phyloP scores from a whole-genome alignment of 768 basidiomycete genomes.

The Coprinopsis sp. region DNA sequence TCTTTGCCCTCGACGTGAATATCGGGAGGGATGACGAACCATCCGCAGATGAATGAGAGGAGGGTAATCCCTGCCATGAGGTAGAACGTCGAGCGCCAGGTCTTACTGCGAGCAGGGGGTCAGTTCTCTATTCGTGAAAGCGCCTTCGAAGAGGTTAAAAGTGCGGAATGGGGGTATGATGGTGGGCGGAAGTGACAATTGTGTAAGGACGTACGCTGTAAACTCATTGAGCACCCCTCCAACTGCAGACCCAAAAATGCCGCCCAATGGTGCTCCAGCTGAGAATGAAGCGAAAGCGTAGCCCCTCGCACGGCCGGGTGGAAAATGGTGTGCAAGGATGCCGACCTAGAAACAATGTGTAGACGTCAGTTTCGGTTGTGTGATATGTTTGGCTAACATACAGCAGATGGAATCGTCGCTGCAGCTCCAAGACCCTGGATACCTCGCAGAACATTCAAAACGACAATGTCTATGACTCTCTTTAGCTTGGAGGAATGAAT shows the following conservation, averaged over 20 bases:
- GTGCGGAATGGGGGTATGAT: too few species aligned
- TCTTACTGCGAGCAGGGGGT: too few species aligned
- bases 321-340: constrained; percentile 77
- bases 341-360: constrained; percentile 61
- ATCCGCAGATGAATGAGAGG: constrained; percentile 46
- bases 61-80: constrained; percentile 54
- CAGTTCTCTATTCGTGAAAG: background rate
- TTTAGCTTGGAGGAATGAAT: background rate
- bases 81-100: constrained; percentile 67
- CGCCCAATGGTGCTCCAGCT: constrained; percentile 82
- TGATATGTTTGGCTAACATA: too few species aligned
- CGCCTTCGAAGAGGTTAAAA: too few species aligned
- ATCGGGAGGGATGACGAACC: constrained; percentile 62
- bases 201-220: constrained; percentile 31
- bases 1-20: constrained; percentile 34
- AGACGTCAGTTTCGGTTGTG: background rate
- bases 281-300: constrained; percentile 80
- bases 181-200: background rate
- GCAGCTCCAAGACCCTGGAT: constrained; percentile 80
- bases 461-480: constrained; percentile 38
- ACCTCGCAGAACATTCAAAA: constrained; percentile 68
- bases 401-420: constrained; percentile 68
- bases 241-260: constrained; percentile 59
- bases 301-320: constrained; percentile 58
- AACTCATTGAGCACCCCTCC: constrained; percentile 68